Evolutionary conservation across 305 asterid genomes (phyloP).

Genomic region (Fraxinus paxiana): DNA sequence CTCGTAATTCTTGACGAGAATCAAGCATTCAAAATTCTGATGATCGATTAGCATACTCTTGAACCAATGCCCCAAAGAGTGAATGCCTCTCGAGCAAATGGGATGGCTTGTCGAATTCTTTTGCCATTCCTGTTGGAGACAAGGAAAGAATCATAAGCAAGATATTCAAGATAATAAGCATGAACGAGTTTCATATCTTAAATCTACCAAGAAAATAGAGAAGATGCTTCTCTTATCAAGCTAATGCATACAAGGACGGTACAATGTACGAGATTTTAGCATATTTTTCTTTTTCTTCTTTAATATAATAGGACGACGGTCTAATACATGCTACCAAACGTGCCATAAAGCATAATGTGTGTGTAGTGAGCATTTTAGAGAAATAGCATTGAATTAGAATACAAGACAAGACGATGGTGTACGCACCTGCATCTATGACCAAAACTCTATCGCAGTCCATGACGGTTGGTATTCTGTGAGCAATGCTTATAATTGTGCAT

Average conservation of each 20-base stretch:
- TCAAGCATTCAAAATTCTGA: conserved; percentile 45
- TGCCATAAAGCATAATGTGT: background rate
- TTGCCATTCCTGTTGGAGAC: conserved; percentile 48
- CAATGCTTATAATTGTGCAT: conserved; percentile 94
- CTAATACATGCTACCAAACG: background rate
- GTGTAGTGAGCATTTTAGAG: background rate
- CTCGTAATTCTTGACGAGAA: background rate
- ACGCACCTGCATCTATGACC: conserved; percentile 78
- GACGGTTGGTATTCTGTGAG: conserved; percentile 92
- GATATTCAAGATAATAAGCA: background rate
- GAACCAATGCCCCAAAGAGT: conserved; percentile 84
- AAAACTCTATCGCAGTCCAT: conserved; percentile 94
- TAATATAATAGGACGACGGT: background rate
- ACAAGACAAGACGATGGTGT: background rate
- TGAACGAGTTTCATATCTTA: background rate
- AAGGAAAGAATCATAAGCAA: background rate
- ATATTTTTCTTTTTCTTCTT: background rate
- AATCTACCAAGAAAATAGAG: background rate
- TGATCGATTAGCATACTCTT: conserved; percentile 78
- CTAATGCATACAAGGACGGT: background rate
- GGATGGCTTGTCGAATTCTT: conserved; percentile 68
- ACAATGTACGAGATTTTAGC: background rate
- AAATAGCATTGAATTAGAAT: background rate
- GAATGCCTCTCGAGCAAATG: conserved; percentile 68
- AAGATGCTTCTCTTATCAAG: background rate